Evolutionary conservation across 148 eudicot genomes (phyloP).

Genomic region (Fagopyrum tataricum): DNA sequence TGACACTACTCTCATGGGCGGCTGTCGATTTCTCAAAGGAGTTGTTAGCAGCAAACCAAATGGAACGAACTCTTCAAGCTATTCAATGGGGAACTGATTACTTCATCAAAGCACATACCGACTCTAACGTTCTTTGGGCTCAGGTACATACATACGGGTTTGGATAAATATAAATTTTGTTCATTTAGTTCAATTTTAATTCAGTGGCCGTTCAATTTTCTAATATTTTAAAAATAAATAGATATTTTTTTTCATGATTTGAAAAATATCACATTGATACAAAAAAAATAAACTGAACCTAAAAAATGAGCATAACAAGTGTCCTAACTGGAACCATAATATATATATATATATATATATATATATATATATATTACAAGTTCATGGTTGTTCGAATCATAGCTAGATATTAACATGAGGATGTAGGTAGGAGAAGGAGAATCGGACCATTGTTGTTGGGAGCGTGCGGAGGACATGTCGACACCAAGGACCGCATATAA

Average conservation of each 20-base stretch:
- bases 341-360: too few species aligned
- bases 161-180: too few species aligned
- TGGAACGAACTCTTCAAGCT: constrained; percentile 58
- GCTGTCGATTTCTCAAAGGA: constrained; percentile 44
- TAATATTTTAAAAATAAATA: too few species aligned
- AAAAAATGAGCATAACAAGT: too few species aligned
- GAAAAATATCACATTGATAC: too few species aligned
- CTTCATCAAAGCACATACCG: constrained; percentile 72
- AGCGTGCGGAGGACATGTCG: constrained; percentile 80
- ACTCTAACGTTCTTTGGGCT: constrained; percentile 64
- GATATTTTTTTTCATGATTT: too few species aligned
- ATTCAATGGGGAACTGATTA: constrained; percentile 92
- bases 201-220: too few species aligned
- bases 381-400: not conserved
- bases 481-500: constrained; percentile 63
- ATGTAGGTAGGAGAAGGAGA: constrained; percentile 26
- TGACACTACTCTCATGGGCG: constrained; percentile 74
- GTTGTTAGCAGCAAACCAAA: constrained; percentile 36
- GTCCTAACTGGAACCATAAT: too few species aligned
- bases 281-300: too few species aligned
- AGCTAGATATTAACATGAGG: not conserved
- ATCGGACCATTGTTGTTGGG: constrained; percentile 83
- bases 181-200: too few species aligned
- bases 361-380: too few species aligned
- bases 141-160: constrained; percentile 30